These are phyloP conservation scores for Globisporangium recalcitrans DNA, from an alignment of 352 stramenopile species.

Conservation along the genomic window DNA sequence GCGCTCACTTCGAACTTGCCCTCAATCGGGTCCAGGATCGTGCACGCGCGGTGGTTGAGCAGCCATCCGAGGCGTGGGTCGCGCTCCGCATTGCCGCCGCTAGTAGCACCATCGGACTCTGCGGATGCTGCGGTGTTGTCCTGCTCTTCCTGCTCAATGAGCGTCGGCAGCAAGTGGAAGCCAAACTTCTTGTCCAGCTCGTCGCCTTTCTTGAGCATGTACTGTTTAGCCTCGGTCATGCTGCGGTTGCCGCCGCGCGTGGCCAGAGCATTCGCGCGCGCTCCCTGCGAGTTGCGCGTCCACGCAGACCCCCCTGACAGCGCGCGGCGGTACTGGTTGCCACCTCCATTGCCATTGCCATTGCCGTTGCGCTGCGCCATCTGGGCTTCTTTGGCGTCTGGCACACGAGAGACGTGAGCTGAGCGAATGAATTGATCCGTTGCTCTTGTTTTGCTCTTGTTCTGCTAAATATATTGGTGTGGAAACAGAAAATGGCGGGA, in stretches of 20 bases:
- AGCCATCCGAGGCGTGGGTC: conserved; percentile 58
- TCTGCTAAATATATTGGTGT: no score
- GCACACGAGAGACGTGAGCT: no score
- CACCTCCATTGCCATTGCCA: conserved; percentile 4
- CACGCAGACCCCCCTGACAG: conserved; percentile 57
- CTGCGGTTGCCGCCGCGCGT: conserved; percentile 28
- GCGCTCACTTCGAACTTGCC: conserved; percentile 83
- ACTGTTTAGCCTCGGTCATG: conserved; percentile 61
- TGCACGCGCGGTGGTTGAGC: conserved; percentile 61
- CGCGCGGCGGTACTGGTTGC: conserved; percentile 44
- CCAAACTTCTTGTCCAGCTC: conserved; percentile 67
- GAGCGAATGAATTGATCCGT: no score
- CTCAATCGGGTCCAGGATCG: conserved; percentile 46
- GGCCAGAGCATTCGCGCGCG: conserved; percentile 49
- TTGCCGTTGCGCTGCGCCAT: conserved; percentile 13
- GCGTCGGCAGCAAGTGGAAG: conserved; percentile 50
- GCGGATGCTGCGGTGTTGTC: conserved; percentile 1
- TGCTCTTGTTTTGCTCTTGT: no score
- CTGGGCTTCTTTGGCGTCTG: not conserved
- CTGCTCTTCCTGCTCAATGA: conserved; percentile 52
- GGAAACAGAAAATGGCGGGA: no score
- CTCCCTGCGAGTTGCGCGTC: conserved; percentile 65
- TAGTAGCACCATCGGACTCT: not conserved
- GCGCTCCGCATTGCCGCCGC: not conserved
- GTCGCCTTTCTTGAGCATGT: conserved; percentile 53